Evolutionary conservation across 192 early-diverging fungal genomes (phyloP), one percentile per base, ranked within the genome.

Genomic region (Backusella mclennaniae): DNA sequence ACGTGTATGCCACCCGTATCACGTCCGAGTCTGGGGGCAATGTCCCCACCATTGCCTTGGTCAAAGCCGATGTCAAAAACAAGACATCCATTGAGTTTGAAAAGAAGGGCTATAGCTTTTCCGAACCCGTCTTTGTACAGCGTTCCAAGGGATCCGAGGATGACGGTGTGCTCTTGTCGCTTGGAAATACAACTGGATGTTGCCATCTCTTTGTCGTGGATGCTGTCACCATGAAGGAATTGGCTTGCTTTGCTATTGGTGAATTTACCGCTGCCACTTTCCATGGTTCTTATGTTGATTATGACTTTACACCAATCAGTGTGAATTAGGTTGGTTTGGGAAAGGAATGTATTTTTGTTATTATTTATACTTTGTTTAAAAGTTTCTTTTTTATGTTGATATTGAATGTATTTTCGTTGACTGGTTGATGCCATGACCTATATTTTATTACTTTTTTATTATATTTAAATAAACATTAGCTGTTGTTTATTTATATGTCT

Each of bases 121-220:
- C 74, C 3, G 89, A 90, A 36, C 88, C 89, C 1, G 76, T 90
- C 23, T 89, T 90, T 84, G 84, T 89, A 9, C 80, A 85, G 6
- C 77, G 76, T 3, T 88, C 89, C 0, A 77, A 85, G 15, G 79
- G 49, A 11, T 76, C 66, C 0, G 89, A 90, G 71, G 89, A 90
- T 46, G 89, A 90, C 71, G 89, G 88, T 67, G 84, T 89, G 1
- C 53, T 90, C 9, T 69, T 90, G 38, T 81, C 79, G 9, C 71
- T 90, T 67, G 85, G 83, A 6, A 73, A 79, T 53, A 49, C 73
- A 21, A 59, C 71, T 3, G 76, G 74, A 0, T 73, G 75, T 0
- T 82, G 82, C 26, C 86, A 83, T 76, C 69, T 90, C 75, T 35
- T 87, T 35, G 75, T 89, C 0, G 42, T 90, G 59, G 77, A 89